Percentiles rank a stretch among this genome's conserved stretches.
These are phyloP conservation scores for Erythrophleum ivorense DNA, from an alignment of 331 rosid genomes.

Conservation along the genomic window DNA sequence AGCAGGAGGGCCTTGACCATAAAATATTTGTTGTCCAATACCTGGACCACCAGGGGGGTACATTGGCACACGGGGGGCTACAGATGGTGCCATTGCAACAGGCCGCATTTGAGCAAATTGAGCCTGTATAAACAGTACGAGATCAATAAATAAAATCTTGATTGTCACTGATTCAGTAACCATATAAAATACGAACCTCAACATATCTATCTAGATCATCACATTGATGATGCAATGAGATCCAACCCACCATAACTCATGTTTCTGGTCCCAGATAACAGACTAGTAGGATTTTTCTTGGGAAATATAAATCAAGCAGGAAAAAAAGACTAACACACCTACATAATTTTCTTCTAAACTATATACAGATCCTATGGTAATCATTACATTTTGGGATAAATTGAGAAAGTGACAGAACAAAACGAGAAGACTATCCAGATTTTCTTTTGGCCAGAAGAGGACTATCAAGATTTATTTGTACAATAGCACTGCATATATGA, in stretches of 20 bases:
- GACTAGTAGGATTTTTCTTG: neutral
- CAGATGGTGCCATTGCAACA: constrained; percentile 68
- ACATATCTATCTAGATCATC: neutral
- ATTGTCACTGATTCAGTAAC: neutral
- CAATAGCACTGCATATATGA: neutral
- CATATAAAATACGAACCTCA: neutral
- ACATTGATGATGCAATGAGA: neutral
- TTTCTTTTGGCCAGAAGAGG: neutral
- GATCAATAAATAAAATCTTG: neutral
- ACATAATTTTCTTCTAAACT: neutral
- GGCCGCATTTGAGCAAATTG: constrained; percentile 80
- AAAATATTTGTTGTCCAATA: constrained; percentile 74
- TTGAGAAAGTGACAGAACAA: neutral
- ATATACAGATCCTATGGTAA: neutral
- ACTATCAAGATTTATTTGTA: neutral
- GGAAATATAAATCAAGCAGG: neutral
- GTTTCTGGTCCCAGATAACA: neutral
- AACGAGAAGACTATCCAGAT: neutral
- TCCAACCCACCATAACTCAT: neutral
- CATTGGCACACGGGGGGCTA: constrained; percentile 80
- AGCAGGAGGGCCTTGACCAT: constrained; percentile 79
- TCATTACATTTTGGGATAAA: neutral
- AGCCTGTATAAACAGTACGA: constrained; percentile 50
- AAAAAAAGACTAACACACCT: neutral
- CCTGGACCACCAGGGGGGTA: constrained; percentile 84